Percentiles rank a stretch among this genome's conserved stretches.
These are phyloP conservation scores for Hansfordia pulvinata DNA, from an alignment of 2,329 filamentous ascomycete species.

Conservation along the genomic window DNA sequence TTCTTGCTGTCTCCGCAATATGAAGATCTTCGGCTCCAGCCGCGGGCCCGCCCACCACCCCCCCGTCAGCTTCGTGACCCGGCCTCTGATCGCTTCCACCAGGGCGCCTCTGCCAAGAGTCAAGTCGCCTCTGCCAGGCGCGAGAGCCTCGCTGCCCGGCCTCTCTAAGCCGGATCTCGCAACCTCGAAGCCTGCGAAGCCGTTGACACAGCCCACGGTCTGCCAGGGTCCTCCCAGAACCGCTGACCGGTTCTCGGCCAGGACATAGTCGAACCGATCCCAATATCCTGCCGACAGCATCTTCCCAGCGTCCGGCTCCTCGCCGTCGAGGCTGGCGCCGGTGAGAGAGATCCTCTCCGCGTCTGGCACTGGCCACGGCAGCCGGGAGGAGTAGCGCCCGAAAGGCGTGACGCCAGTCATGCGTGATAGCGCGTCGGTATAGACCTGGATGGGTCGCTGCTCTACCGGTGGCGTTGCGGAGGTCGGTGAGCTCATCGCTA, in stretches of 20 bases:
- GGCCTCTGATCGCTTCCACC: constrained; percentile 23
- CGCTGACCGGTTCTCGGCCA: constrained; percentile 37
- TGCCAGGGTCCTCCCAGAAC: constrained; percentile 39
- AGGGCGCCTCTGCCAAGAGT: constrained; percentile 31
- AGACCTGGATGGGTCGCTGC: constrained; percentile 31
- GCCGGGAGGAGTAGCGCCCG: constrained; percentile 31
- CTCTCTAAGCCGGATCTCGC: constrained; percentile 30
- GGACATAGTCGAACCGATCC: constrained; percentile 48
- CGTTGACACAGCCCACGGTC: constrained; percentile 40
- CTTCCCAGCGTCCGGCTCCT: constrained; percentile 19
- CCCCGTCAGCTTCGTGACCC: constrained; percentile 31
- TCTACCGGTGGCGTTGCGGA: no score
- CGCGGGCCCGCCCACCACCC: constrained; percentile 53
- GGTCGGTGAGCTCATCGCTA: constrained; percentile 28
- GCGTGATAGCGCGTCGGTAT: constrained; percentile 53
- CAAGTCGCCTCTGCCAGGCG: no score
- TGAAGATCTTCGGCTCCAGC: constrained; percentile 41
- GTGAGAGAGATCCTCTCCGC: constrained; percentile 10
- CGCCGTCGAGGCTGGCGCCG: constrained; percentile 28
- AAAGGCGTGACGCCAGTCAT: constrained; percentile 62
- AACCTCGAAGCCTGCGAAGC: constrained; percentile 45
- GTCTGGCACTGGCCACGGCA: no score
- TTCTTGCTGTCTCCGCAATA: no score
- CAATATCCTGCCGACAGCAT: constrained; percentile 46
- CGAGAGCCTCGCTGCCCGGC: no score